Percentiles rank a stretch among this genome's conserved stretches.
Conservation (phyloP, 2,329 filamentous ascomycete genomes). For the Alternaria infectoria region DNA sequence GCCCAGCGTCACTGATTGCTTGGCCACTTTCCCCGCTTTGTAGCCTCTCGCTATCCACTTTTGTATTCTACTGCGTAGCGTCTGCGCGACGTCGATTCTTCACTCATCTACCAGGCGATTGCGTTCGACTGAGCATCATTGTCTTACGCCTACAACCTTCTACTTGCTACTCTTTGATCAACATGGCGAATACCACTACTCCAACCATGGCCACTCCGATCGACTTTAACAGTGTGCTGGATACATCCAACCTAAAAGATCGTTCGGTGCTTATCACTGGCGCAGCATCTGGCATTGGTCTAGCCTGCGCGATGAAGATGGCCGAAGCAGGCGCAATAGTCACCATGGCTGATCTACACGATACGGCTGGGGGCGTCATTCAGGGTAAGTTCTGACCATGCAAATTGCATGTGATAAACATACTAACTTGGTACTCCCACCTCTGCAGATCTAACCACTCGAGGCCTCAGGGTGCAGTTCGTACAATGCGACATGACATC, state of each 20-base stretch:
- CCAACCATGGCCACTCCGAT: constrained; percentile 1
- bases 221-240: background rate
- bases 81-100: background rate
- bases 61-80: background rate
- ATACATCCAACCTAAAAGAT: constrained; percentile 17
- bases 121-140: background rate
- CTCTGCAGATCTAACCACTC: constrained; percentile 10
- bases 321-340: constrained; percentile 31
- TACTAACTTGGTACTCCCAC: background rate
- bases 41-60: background rate
- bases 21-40: background rate
- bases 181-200: background rate
- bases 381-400: background rate
- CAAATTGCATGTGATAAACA: background rate
- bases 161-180: background rate
- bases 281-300: constrained; percentile 35
- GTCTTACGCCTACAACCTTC: background rate
- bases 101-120: background rate
- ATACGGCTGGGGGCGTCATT: constrained; percentile 14
- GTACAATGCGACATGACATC: constrained; percentile 39
- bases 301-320: constrained; percentile 24
- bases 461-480: constrained; percentile 34
- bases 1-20: background rate
- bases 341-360: constrained; percentile 32
- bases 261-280: constrained; percentile 36